Base-by-base conservation (phyloP, 345 rosid genomes). In the Pistacia integerrima region DNA sequence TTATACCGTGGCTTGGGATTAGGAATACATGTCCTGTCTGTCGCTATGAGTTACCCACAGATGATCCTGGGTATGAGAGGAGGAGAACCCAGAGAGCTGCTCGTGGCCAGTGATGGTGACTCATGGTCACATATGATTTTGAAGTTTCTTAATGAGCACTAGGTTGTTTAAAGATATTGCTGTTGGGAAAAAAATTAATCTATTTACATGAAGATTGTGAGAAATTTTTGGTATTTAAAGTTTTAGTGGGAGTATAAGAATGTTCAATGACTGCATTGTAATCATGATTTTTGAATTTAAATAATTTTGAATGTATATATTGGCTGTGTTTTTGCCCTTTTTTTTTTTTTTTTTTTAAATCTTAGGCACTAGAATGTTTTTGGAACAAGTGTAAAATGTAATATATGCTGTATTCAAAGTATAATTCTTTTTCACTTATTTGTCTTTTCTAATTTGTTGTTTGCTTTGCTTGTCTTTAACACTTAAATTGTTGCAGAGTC, bases 1-100 rank as follows among this genome's bases (percentile, higher is more conserved):
- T 95, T 58, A 22, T 89, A 30, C 94, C 93, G 8, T 95, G 99
- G 99, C 86, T 95, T 46, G 78, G 80, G 60, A 90, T 93, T n/a
- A 88, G 96, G 86, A 95, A 92, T 73, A 90, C 99, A 11, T 95
- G 99, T 61, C 99, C 98, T 20, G 93, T 95, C 74, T 95, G 98
- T 81, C 88, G 98, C 46, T 83, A 82, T 74, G 98, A 95, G 86
- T 79, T 95, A 79, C 97, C 94, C 71, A 92, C 99, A 1, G 97
- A 92, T 79, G 92, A 91, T 81, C 81, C 81, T 72, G 93, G 90
- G 20, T 87, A 88, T 63, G 99, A 93, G 78, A 83, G 85, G 86
- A 82, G 79, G 75, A 87, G 82, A 85, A 79, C 54, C 61, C 76
- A 54, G 51, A 76, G 87, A 74, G 80, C 76, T 63, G 78, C 59